These are phyloP conservation scores for Allantophomopsis lycopodina DNA, from an alignment of 2,329 filamentous ascomycete genomes.

Conservation along the genomic window DNA sequence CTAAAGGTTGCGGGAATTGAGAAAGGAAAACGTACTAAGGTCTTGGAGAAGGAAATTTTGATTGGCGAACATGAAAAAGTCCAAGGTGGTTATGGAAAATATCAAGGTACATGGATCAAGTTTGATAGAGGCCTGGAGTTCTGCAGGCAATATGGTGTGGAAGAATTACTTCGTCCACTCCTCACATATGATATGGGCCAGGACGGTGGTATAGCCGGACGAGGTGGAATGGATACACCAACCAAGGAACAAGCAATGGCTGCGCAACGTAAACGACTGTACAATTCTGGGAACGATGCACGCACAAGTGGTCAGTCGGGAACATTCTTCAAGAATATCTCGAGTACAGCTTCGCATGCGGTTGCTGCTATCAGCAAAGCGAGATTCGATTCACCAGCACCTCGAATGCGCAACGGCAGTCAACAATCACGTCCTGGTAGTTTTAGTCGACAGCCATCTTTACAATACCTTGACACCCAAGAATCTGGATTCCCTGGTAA, in stretches of 20 bases:
- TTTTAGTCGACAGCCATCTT: conserved; percentile 58
- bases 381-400: conserved; percentile 75
- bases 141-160: conserved; percentile 67
- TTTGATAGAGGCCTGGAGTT: conserved; percentile 88
- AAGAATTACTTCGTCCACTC: conserved; percentile 61
- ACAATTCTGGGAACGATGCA: conserved; percentile 60
- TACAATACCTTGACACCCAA: conserved; percentile 46
- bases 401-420: conserved; percentile 42
- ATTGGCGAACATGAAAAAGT: conserved; percentile 97
- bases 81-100: conserved; percentile 96
- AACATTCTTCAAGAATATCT: conserved; percentile 97
- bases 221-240: conserved; percentile 76
- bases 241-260: conserved; percentile 99
- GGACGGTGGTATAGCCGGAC: conserved; percentile 57
- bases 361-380: conserved; percentile 96
- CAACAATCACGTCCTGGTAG: conserved; percentile 53
- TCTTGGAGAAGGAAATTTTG: conserved; percentile 93
- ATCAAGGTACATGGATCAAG: conserved; percentile 97
- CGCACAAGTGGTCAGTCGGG: conserved; percentile 56
- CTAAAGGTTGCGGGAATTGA: conserved; percentile 95
- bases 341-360: conserved; percentile 79
- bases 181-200: conserved; percentile 71
- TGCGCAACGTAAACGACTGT: conserved; percentile 82
- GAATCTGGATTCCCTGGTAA: conserved; percentile 53
- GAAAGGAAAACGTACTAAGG: conserved; percentile 95